Evolutionary conservation across 441 rosid genomes (phyloP).

Genomic region (Melastoma candidum): DNA sequence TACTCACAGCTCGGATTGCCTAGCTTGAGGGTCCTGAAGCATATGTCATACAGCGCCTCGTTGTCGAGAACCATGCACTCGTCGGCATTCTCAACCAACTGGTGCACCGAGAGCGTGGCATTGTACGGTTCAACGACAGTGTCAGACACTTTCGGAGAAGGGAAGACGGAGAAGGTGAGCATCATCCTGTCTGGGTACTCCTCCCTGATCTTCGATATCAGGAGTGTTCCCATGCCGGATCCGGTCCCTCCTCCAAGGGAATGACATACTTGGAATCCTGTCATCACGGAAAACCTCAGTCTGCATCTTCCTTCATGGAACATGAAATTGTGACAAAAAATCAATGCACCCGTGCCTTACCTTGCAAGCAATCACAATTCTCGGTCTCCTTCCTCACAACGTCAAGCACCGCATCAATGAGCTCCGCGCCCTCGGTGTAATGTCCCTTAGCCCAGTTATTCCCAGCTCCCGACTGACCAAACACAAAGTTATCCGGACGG

Average conservation of each 20-base stretch:
- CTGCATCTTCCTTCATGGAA: not conserved
- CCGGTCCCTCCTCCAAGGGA: conserved; percentile 96
- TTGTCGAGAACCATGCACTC: conserved; percentile 95
- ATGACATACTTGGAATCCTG: conserved; percentile 94
- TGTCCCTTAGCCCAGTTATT: conserved; percentile 76
- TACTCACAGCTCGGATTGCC: conserved; percentile 70
- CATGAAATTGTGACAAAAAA: not conserved
- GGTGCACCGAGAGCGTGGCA: conserved; percentile 91
- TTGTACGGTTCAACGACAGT: conserved; percentile 95
- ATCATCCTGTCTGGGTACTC: conserved; percentile 85
- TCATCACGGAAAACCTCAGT: not conserved
- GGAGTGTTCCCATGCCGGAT: conserved; percentile 87
- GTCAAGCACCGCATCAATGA: conserved; percentile 89
- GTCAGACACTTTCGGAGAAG: conserved; percentile 96
- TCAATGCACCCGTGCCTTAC: conserved; percentile 16
- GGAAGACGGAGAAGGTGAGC: conserved; percentile 93
- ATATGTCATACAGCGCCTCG: conserved; percentile 87
- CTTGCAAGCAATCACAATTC: conserved; percentile 94
- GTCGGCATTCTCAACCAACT: conserved; percentile 85
- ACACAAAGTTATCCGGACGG: conserved; percentile 50
- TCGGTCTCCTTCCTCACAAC: conserved; percentile 89
- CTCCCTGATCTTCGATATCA: conserved; percentile 78
- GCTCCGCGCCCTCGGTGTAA: conserved; percentile 89
- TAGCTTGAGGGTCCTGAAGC: conserved; percentile 75
- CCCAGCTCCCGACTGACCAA: conserved; percentile 57